Conservation (phyloP, 2,329 filamentous ascomycete genomes). For the Alternaria angustiovoidea region DNA sequence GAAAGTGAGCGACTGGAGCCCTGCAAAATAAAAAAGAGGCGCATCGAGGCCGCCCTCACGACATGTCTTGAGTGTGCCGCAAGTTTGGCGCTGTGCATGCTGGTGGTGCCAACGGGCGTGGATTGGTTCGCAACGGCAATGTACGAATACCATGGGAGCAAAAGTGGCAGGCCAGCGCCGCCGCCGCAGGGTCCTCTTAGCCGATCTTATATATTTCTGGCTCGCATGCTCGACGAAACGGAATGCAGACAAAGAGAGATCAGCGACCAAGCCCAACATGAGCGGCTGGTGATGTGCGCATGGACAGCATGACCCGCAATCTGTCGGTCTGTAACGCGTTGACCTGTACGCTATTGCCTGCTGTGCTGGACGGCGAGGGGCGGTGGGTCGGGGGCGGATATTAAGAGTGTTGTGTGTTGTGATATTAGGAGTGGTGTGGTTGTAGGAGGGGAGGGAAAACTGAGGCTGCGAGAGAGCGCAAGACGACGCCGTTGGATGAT, state of each 20-base stretch:
- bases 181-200: conserved; percentile 37
- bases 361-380: conserved; percentile 1
- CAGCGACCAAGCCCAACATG: conserved; percentile 29
- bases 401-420: neutral
- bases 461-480: neutral
- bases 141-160: conserved; percentile 6
- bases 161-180: conserved; percentile 22
- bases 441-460: neutral
- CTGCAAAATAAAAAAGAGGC: no score
- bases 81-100: neutral
- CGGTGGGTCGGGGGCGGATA: neutral
- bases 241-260: conserved; percentile 25
- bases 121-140: conserved; percentile 14
- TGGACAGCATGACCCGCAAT: conserved; percentile 22
- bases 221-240: conserved; percentile 22
- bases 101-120: neutral
- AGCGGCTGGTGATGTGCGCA: conserved; percentile 23
- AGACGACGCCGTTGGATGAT: neutral
- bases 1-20: neutral
- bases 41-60: neutral
- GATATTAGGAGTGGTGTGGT: no score
- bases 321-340: conserved; percentile 2
- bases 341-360: conserved; percentile 5
- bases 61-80: neutral
- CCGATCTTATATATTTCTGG: conserved; percentile 35